phyloP scores from a whole-genome alignment of 805 yeast genomes.

The Starmerella cellae region DNA sequence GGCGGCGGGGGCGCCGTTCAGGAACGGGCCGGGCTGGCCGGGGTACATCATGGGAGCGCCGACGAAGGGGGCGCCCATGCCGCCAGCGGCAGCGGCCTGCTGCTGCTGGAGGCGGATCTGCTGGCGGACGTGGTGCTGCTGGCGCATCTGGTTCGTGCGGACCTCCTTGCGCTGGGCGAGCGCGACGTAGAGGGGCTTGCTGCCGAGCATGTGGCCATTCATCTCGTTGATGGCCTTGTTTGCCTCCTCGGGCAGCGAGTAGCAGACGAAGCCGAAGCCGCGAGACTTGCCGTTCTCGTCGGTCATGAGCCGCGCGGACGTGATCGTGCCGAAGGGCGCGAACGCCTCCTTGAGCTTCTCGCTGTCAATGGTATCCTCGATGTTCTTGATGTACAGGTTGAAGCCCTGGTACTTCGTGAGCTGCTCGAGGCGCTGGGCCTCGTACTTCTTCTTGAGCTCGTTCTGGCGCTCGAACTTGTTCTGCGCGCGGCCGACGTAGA shows the following conservation, averaged over 20 bases:
- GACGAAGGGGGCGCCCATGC: constrained; percentile 76
- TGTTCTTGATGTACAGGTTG: constrained; percentile 90
- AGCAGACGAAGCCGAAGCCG: constrained; percentile 98
- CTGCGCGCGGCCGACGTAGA: constrained; percentile 97
- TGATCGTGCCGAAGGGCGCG: constrained; percentile 82
- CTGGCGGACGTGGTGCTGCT: constrained; percentile 95
- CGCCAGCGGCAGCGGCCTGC: constrained; percentile 52
- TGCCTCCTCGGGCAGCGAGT: constrained; percentile 96
- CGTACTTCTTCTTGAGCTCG: constrained; percentile 90
- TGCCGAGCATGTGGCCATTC: constrained; percentile 91
- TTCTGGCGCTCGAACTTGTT: constrained; percentile 95
- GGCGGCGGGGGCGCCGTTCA: constrained; percentile 39
- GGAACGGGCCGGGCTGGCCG: constrained; percentile 60
- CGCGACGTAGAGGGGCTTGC: constrained; percentile 96
- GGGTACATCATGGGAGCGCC: constrained; percentile 32
- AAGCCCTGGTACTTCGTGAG: constrained; percentile 93
- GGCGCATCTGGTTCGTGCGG: constrained; percentile 91
- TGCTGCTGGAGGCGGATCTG: constrained; percentile 91
- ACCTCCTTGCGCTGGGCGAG: constrained; percentile 98
- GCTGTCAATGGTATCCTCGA: constrained; percentile 85
- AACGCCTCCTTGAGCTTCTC: constrained; percentile 86
- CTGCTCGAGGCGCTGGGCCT: constrained; percentile 81
- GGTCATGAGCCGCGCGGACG: constrained; percentile 92
- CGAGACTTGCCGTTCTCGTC: constrained; percentile 90
- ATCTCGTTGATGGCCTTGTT: constrained; percentile 95